Conservation (phyloP, 2,329 filamentous ascomycete genomes). For the Calonectria montana region DNA sequence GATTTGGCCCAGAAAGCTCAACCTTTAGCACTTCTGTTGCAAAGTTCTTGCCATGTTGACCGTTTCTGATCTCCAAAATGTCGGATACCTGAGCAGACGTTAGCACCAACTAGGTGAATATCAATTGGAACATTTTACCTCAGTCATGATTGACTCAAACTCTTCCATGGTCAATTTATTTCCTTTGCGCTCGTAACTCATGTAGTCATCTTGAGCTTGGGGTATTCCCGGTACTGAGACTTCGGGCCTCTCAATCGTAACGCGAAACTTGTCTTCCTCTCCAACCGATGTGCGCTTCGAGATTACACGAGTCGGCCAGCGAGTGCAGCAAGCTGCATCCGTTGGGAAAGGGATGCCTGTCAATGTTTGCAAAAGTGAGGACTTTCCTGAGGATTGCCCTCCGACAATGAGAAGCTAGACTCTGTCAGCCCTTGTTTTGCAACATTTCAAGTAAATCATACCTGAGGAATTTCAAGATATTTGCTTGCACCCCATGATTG, state of each 20-base stretch:
- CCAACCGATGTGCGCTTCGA: slow-evolving; percentile 47
- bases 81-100: slow-evolving; percentile 38
- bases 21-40: slow-evolving; percentile 51
- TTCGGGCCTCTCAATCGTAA: slow-evolving; percentile 46
- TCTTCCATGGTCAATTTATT: slow-evolving; percentile 42
- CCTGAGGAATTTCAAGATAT: slow-evolving; percentile 50
- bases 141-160: slow-evolving; percentile 45
- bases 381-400: slow-evolving; percentile 52
- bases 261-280: slow-evolving; percentile 42
- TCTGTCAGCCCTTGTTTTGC: not conserved
- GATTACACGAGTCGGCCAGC: slow-evolving; percentile 52
- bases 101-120: not conserved
- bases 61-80: slow-evolving; percentile 44
- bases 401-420: slow-evolving; percentile 51
- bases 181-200: slow-evolving; percentile 29
- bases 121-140: slow-evolving; percentile 32
- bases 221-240: slow-evolving; percentile 22
- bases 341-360: slow-evolving; percentile 52
- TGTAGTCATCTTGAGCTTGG: slow-evolving; percentile 24
- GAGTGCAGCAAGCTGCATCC: slow-evolving; percentile 47
- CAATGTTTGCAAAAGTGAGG: slow-evolving; percentile 50
- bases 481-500: slow-evolving; percentile 45
- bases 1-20: slow-evolving; percentile 50
- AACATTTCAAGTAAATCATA: slow-evolving; percentile 26
- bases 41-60: slow-evolving; percentile 47